Evolutionary conservation across 768 basidiomycete genomes (phyloP).

Genomic region (Daedalea quercina): DNA sequence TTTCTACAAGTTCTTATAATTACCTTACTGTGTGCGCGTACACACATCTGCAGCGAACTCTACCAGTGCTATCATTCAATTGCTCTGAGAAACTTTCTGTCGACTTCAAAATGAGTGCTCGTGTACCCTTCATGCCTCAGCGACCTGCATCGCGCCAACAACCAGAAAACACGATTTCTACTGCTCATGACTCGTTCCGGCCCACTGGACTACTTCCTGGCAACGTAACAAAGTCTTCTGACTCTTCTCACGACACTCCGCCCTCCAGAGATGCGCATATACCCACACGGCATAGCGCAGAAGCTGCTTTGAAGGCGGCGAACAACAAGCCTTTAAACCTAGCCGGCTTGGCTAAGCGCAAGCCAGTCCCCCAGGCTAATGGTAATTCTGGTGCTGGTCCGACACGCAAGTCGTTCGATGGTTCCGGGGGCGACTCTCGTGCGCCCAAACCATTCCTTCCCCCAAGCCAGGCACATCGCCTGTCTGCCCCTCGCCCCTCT

Average conservation of each 20-base stretch:
- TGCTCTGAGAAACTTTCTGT: too few species aligned
- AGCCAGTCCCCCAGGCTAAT: neutral
- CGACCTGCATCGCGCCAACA: constrained; percentile 7
- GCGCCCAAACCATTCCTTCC: constrained; percentile 9
- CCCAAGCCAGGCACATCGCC: constrained; percentile 4
- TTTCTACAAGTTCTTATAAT: too few species aligned
- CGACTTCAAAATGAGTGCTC: constrained; percentile 17
- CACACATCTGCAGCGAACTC: too few species aligned
- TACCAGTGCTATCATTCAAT: too few species aligned
- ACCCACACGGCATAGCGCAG: neutral
- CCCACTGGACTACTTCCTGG: constrained; percentile 14
- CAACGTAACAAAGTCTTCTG: too few species aligned
- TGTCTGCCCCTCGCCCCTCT: constrained; percentile 7
- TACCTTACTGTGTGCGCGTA: too few species aligned
- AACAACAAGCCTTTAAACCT: constrained; percentile 21
- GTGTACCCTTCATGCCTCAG: constrained; percentile 20
- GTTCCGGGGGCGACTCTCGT: neutral
- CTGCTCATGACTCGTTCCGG: constrained; percentile 11
- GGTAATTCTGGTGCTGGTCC: neutral
- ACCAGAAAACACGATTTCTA: neutral
- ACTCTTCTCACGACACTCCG: neutral
- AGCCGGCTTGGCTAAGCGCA: constrained; percentile 11
- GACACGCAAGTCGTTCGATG: constrained; percentile 12
- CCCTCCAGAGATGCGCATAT: neutral
- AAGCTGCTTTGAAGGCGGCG: neutral